Conservation (phyloP, 2,329 filamentous ascomycete species). For the Canariomyces notabilis region DNA sequence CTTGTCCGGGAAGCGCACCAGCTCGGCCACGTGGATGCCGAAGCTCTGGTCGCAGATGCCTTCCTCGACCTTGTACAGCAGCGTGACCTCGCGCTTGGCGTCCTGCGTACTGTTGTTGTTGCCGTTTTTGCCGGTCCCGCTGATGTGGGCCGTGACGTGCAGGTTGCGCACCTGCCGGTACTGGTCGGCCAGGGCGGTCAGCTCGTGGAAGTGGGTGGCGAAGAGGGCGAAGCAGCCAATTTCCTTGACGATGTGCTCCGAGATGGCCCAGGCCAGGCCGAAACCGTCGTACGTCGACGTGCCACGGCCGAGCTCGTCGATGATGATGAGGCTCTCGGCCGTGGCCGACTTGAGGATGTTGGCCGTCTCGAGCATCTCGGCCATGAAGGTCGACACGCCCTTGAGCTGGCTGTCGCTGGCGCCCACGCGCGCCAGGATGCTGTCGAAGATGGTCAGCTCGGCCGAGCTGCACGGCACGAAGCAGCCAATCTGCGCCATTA, state of each 20-base stretch:
- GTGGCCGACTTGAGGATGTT: slow-evolving; percentile 98
- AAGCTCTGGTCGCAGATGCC: slow-evolving; percentile 97
- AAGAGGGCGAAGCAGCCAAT: slow-evolving; percentile 94
- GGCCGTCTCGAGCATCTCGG: slow-evolving; percentile 97
- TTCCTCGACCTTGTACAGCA: slow-evolving; percentile 93
- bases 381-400: slow-evolving; percentile 98
- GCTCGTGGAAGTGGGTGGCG: slow-evolving; percentile 96
- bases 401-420: slow-evolving; percentile 96
- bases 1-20: slow-evolving; percentile 93
- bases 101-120: slow-evolving; percentile 16
- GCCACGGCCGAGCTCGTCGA: slow-evolving; percentile 92
- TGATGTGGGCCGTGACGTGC: slow-evolving; percentile 93
- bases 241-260: slow-evolving; percentile 92
- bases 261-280: slow-evolving; percentile 98
- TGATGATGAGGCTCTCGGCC: slow-evolving; percentile 92
- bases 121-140: slow-evolving; percentile 40
- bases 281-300: slow-evolving; percentile 99
- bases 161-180: slow-evolving; percentile 87
- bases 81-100: slow-evolving; percentile 76
- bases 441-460: slow-evolving; percentile 93
- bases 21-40: slow-evolving; percentile 95
- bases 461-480: slow-evolving; percentile 91
- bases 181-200: slow-evolving; percentile 83
- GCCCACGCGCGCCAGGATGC: slow-evolving; percentile 90
- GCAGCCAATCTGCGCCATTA: slow-evolving; percentile 95